Evolutionary conservation across 2,329 filamentous ascomycete genomes (phyloP).

Genomic region (Aspergillus ibericus): DNA sequence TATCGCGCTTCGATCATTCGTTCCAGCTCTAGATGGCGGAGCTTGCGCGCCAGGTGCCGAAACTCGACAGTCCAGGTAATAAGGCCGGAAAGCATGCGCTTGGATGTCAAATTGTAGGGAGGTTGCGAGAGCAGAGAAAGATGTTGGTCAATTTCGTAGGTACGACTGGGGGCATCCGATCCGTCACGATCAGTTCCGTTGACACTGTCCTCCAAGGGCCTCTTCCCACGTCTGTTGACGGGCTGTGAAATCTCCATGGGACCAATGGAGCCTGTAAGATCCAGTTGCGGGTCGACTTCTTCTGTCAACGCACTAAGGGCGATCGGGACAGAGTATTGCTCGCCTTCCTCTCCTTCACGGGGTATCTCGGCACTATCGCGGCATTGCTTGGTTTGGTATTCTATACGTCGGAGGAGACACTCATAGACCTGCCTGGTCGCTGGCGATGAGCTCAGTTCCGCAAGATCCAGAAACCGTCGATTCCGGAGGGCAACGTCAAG

Average conservation of each 20-base stretch:
- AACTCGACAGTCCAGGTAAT: slow-evolving; percentile 86
- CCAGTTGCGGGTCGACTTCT: slow-evolving; percentile 39
- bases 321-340: slow-evolving; percentile 40
- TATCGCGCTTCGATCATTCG: slow-evolving; percentile 75
- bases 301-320: slow-evolving; percentile 35
- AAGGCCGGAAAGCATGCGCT: slow-evolving; percentile 49
- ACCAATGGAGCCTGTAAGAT: slow-evolving; percentile 39
- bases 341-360: slow-evolving; percentile 43
- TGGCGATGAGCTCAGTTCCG: slow-evolving; percentile 67
- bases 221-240: slow-evolving; percentile 32
- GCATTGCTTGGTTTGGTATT: slow-evolving; percentile 67
- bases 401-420: slow-evolving; percentile 68
- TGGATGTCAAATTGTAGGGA: slow-evolving; percentile 39
- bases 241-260: slow-evolving; percentile 30
- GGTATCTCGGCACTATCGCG: slow-evolving; percentile 46
- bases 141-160: slow-evolving; percentile 40
- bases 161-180: slow-evolving; percentile 24
- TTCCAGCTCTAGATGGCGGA: slow-evolving; percentile 79
- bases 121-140: slow-evolving; percentile 52
- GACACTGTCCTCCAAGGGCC: slow-evolving; percentile 29
- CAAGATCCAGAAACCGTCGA: slow-evolving; percentile 71
- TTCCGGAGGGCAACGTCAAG: slow-evolving; percentile 81
- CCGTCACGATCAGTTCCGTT: slow-evolving; percentile 54
- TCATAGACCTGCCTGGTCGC: slow-evolving; percentile 77
- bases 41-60: slow-evolving; percentile 64